Base-by-base conservation (phyloP, 1,284 basidiomycete species). In the Irpex rosettiformis region DNA sequence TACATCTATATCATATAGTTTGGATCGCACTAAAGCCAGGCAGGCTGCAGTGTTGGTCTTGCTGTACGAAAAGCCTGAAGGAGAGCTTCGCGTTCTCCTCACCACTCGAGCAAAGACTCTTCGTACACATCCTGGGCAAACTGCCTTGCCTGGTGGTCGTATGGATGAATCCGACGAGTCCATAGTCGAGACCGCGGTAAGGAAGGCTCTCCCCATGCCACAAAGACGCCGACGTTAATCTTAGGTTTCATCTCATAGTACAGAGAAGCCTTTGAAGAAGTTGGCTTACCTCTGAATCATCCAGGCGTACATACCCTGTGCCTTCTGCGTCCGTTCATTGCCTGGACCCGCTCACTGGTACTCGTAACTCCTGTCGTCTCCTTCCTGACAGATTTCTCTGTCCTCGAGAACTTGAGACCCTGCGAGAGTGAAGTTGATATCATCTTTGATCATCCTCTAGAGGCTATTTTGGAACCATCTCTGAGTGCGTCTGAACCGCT, bases 201-300 rank as follows among this genome's bases (percentile, higher is more conserved):
- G 83, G 66, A 22, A 48, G 18, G 4, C 45, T 13, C 18, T 55
- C 24, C 53, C 27, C 37, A 57, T 54, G 3, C 3, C 33, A 47
- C 10, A 24, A n/a, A 45, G 25, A 33, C 54, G 49, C n/a, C n/a
- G 18, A 40, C 3, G 16, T 18, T 40, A 7, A 40, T 18, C 7
- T 7, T 55, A 13, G 30, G 60, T 18, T 16, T 56, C 54, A 25
- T 24, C 13, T 13, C 8, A 52, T 64, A 92, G 89, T 78, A 80
- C 47, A 78, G 91, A 61, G 91, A 94, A 72, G 91, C 91, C 0
- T 71, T 82, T 61, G 91, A 94, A 72, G 91, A 94, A 75, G 85
- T 91, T 13, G 80, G 72, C 1, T 75, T 94, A 1, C 85, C 89
- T 0, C 67, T 83, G 1, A 60, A 75, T 56, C 80, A 79, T 43